Evolutionary conservation across 768 basidiomycete genomes (phyloP).

Genomic region (Russula olivacea): DNA sequence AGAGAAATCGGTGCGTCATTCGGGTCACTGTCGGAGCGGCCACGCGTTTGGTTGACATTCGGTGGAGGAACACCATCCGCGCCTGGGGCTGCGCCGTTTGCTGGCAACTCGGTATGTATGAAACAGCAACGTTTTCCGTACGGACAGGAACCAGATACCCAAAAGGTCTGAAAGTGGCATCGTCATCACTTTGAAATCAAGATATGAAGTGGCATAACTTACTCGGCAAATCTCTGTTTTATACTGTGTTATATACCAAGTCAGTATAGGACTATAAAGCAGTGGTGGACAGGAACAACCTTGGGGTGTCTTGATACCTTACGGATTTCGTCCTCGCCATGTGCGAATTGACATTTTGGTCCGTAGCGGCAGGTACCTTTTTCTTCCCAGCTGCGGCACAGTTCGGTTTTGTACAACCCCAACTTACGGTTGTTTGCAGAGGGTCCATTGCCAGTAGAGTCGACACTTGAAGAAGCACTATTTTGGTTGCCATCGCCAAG

Average conservation of each 20-base stretch:
- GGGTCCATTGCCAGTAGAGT: slow-evolving; percentile 51
- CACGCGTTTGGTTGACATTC: slow-evolving; percentile 44
- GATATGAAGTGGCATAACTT: slow-evolving; percentile 28
- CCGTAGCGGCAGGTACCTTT: slow-evolving; percentile 84
- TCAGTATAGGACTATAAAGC: background rate
- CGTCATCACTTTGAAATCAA: slow-evolving; percentile 12
- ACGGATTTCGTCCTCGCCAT: slow-evolving; percentile 84
- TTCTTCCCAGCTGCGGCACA: slow-evolving; percentile 91
- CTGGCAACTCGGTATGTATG: slow-evolving; percentile 83
- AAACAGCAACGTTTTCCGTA: slow-evolving; percentile 92
- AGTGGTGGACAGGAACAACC: slow-evolving; percentile 38
- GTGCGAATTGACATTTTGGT: slow-evolving; percentile 87
- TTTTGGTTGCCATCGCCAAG: slow-evolving; percentile 14
- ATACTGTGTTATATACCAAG: slow-evolving; percentile 45
- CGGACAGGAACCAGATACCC: slow-evolving; percentile 89
- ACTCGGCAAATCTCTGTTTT: slow-evolving; percentile 94
- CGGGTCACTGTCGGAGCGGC: slow-evolving; percentile 75
- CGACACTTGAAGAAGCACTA: slow-evolving; percentile 30
- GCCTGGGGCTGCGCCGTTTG: slow-evolving; percentile 51
- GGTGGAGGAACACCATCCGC: slow-evolving; percentile 50
- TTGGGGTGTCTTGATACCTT: slow-evolving; percentile 85
- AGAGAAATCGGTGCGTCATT: slow-evolving; percentile 65
- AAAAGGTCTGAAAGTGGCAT: slow-evolving; percentile 63
- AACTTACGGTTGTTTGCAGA: slow-evolving; percentile 90
- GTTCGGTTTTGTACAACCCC: slow-evolving; percentile 84